Percentiles rank a stretch among this genome's conserved stretches.
Conservation (phyloP, 2,329 filamentous ascomycete species). For the Clonostachys sp. region DNA sequence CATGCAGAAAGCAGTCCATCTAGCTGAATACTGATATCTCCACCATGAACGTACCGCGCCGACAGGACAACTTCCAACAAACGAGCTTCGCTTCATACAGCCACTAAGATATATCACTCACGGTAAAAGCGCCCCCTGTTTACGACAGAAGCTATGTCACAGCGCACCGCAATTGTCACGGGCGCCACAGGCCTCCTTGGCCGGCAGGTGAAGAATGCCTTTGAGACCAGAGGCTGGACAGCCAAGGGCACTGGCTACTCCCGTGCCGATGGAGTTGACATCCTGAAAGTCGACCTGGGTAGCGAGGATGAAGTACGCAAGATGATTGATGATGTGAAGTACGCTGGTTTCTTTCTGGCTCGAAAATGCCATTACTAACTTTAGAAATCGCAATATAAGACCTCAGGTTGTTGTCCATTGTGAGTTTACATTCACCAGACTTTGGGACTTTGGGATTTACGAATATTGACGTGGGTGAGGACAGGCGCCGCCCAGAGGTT, state of each 20-base stretch:
- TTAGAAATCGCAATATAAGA: conserved; percentile 30
- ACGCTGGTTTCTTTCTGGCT: conserved; percentile 12
- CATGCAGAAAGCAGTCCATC: no score
- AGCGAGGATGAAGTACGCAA: conserved; percentile 40
- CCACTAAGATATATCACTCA: no score
- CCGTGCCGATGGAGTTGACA: conserved; percentile 64
- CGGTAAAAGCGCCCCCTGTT: no score
- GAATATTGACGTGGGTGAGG: background rate
- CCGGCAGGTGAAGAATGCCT: conserved; percentile 69
- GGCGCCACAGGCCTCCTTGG: conserved; percentile 83
- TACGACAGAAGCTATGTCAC: conserved; percentile 7
- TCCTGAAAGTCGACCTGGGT: conserved; percentile 56
- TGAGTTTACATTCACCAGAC: conserved; percentile 31
- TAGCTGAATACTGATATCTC: no score
- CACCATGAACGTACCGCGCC: no score
- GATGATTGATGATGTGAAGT: conserved; percentile 52
- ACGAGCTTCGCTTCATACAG: no score
- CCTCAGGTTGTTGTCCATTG: conserved; percentile 79
- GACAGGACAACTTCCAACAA: no score
- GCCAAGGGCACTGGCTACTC: conserved; percentile 71
- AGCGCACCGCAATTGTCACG: conserved; percentile 64
- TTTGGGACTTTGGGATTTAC: background rate
- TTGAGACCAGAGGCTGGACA: conserved; percentile 57
- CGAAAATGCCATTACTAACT: background rate
- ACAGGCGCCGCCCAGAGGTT: conserved; percentile 81